These are phyloP conservation scores for Fusarium albosuccineum DNA, from an alignment of 2,329 filamentous ascomycete genomes.

Conservation along the genomic window DNA sequence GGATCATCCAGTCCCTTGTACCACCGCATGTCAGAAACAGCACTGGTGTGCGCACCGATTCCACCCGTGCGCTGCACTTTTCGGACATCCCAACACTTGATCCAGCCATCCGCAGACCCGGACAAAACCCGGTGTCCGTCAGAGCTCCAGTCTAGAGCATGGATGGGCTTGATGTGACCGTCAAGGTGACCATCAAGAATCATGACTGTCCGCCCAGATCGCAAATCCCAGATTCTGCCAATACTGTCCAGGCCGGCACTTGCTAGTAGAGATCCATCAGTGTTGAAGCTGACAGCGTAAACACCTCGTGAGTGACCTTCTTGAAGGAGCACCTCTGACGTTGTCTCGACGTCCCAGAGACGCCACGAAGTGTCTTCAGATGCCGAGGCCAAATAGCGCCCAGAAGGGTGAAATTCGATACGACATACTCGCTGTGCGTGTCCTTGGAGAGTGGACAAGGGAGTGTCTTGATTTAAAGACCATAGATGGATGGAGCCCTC, in stretches of 20 bases:
- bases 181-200: constrained; percentile 90
- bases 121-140: constrained; percentile 95
- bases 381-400: constrained; percentile 89
- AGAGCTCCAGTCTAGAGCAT: constrained; percentile 90
- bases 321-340: constrained; percentile 85
- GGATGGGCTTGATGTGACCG: constrained; percentile 88
- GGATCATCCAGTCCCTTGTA: constrained; percentile 89
- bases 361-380: constrained; percentile 98
- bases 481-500: constrained; percentile 91
- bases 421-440: constrained; percentile 90
- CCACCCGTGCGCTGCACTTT: constrained; percentile 87
- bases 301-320: constrained; percentile 96
- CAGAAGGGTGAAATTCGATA: constrained; percentile 94
- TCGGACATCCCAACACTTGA: constrained; percentile 97
- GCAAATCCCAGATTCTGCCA: constrained; percentile 93
- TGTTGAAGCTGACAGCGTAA: constrained; percentile 89
- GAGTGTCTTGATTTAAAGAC: constrained; percentile 89
- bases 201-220: constrained; percentile 94
- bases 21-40: constrained; percentile 94
- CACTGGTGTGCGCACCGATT: constrained; percentile 90
- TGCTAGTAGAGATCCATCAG: constrained; percentile 89
- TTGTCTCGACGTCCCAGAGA: constrained; percentile 92
- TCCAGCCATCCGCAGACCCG: constrained; percentile 92
- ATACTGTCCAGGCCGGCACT: constrained; percentile 96
- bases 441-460: constrained; percentile 83